These are phyloP conservation scores for Candida qinlingensis DNA, from an alignment of 805 yeast species.

Conservation along the genomic window DNA sequence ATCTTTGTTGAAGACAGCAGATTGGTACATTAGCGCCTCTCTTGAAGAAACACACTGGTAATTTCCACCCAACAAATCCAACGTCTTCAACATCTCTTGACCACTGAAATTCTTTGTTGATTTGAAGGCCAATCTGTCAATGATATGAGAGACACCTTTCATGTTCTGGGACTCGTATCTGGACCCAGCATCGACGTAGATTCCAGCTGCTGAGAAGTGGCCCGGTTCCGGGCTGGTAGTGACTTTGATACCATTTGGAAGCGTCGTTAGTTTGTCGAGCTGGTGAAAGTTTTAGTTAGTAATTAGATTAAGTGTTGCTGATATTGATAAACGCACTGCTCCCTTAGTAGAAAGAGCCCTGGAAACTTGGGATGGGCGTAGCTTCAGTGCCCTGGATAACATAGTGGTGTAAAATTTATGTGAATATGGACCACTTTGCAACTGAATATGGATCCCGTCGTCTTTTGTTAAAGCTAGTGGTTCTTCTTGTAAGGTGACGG, in stretches of 20 bases:
- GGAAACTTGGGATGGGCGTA: not conserved
- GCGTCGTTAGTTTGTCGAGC: conserved; percentile 30
- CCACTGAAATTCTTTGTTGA: conserved; percentile 57
- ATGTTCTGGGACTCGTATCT: conserved; percentile 60
- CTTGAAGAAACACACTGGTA: conserved; percentile 90
- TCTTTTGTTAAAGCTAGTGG: too few relatives aligned
- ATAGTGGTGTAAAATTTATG: not conserved
- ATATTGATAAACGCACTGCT: conserved; percentile 7
- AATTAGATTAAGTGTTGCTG: too few relatives aligned
- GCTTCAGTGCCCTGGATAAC: not conserved
- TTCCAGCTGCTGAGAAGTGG: conserved; percentile 86
- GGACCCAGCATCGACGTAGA: conserved; percentile 88
- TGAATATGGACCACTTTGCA: too few relatives aligned
- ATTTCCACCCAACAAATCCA: conserved; percentile 86
- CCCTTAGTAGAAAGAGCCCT: conserved; percentile 20
- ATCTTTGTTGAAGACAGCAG: conserved; percentile 86
- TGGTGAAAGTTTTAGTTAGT: not conserved
- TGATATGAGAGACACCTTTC: conserved; percentile 76
- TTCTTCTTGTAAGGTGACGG: too few relatives aligned
- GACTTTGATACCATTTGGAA: conserved; percentile 74
- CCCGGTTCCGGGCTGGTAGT: conserved; percentile 85
- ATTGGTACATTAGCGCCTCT: conserved; percentile 90
- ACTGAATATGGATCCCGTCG: too few relatives aligned
- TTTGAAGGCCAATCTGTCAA: conserved; percentile 83
- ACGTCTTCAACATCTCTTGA: conserved; percentile 62